phyloP scores from a whole-genome alignment of 2,329 filamentous ascomycete species.

The Penicillium sp. region DNA sequence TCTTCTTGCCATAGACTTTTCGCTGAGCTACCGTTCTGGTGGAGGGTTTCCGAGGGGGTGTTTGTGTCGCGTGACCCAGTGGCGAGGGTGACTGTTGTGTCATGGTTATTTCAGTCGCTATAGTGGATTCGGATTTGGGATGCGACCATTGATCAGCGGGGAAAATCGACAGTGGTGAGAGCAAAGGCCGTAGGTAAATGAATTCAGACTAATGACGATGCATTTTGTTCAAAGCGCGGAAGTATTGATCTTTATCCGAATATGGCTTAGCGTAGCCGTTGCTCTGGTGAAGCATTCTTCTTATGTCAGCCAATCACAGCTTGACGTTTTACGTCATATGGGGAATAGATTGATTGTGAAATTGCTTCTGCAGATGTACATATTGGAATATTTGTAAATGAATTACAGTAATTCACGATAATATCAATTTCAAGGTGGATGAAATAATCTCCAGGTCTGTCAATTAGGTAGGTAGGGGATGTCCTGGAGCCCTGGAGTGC shows the following conservation, averaged over 20 bases:
- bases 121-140: background rate
- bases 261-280: slow-evolving; percentile 28
- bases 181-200: background rate
- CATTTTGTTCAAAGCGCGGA: background rate
- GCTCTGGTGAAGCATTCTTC: slow-evolving; percentile 22
- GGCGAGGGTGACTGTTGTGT: slow-evolving; percentile 12
- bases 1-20: slow-evolving; percentile 39
- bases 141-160: background rate
- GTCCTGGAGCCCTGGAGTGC: no score
- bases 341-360: no score
- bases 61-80: slow-evolving; percentile 21
- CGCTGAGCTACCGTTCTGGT: slow-evolving; percentile 29
- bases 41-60: slow-evolving; percentile 20
- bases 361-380: no score
- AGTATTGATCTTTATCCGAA: slow-evolving; percentile 31
- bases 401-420: no score
- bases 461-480: no score
- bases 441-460: no score
- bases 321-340: background rate
- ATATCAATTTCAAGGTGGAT: no score
- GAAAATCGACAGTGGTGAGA: background rate
- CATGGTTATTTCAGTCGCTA: slow-evolving; percentile 6
- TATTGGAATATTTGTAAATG: no score
- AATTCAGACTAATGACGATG: background rate
- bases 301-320: slow-evolving; percentile 11